These are phyloP conservation scores for Ascochyta rabiei DNA, from an alignment of 2,329 filamentous ascomycete species.

Conservation along the genomic window DNA sequence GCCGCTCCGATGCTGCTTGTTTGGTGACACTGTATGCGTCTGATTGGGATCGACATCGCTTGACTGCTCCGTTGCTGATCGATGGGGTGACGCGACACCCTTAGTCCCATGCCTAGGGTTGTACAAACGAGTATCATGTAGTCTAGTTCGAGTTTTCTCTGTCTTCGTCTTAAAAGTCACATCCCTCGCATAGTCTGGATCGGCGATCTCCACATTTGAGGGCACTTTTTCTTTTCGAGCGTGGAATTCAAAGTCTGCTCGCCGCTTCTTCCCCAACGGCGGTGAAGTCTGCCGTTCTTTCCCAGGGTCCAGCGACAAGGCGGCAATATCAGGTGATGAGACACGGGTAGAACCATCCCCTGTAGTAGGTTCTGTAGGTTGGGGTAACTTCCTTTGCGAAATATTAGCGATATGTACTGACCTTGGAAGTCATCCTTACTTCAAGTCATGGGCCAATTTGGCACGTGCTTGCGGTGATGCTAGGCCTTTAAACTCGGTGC, in stretches of 20 bases:
- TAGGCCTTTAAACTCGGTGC: slow-evolving; percentile 24
- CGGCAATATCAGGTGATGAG: slow-evolving; percentile 33
- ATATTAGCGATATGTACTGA: slow-evolving; percentile 8
- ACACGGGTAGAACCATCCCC: slow-evolving; percentile 29
- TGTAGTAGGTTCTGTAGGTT: slow-evolving; percentile 35
- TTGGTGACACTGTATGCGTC: slow-evolving; percentile 12
- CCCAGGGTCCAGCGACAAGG: slow-evolving; percentile 32
- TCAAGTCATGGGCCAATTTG: slow-evolving; percentile 30
- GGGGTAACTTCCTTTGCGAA: slow-evolving; percentile 27
- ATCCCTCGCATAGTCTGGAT: slow-evolving; percentile 35
- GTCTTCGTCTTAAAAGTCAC: slow-evolving; percentile 22
- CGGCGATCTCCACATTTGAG: slow-evolving; percentile 29
- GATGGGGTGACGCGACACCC: slow-evolving; percentile 23
- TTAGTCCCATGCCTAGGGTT: slow-evolving; percentile 26
- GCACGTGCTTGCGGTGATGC: slow-evolving; percentile 28
- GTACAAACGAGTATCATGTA: slow-evolving; percentile 28
- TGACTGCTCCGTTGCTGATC: slow-evolving; percentile 30
- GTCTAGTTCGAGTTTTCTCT: slow-evolving; percentile 25
- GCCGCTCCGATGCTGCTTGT: slow-evolving; percentile 24
- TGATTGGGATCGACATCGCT: slow-evolving; percentile 9
- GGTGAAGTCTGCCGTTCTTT: slow-evolving; percentile 33
- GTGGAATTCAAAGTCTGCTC: slow-evolving; percentile 35
- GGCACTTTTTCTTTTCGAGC: slow-evolving; percentile 34
- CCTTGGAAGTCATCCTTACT: slow-evolving; percentile 9
- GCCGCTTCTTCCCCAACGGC: slow-evolving; percentile 34